Conservation (phyloP, 768 basidiomycete species). For the Mrakia gelida region DNA sequence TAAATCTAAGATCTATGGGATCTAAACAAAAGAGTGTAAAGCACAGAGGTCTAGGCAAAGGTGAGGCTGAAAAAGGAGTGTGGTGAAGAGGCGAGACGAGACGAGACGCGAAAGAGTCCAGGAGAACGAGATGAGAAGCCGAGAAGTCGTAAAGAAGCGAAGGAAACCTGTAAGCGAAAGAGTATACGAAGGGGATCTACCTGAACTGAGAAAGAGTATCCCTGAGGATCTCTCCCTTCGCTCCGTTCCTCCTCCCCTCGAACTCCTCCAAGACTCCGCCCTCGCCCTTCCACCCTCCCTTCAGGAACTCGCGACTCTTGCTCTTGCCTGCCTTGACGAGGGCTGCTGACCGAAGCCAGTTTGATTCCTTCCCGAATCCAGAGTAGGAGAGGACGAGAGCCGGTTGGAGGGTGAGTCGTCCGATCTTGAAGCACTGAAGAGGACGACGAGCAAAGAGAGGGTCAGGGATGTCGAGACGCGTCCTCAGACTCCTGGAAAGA, state of each 20-base stretch:
- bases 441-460: too few relatives aligned
- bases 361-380: constrained; percentile 10
- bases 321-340: background rate
- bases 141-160: background rate
- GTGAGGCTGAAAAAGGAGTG: background rate
- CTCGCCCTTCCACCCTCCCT: constrained; percentile 17
- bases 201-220: background rate
- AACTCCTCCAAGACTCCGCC: background rate
- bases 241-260: background rate
- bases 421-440: constrained; percentile 25
- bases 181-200: background rate
- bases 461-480: background rate
- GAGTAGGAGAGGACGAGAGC: constrained; percentile 22
- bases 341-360: background rate
- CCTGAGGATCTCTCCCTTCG: background rate
- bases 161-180: background rate
- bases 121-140: background rate
- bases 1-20: too few relatives aligned
- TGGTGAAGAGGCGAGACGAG: background rate
- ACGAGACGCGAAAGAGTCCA: background rate
- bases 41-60: background rate
- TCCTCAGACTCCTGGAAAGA: background rate
- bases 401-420: constrained; percentile 23
- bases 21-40: too few relatives aligned
- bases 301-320: background rate